phyloP scores from a whole-genome alignment of 2,329 filamentous ascomycete genomes.

The Calonectria pteridis region DNA sequence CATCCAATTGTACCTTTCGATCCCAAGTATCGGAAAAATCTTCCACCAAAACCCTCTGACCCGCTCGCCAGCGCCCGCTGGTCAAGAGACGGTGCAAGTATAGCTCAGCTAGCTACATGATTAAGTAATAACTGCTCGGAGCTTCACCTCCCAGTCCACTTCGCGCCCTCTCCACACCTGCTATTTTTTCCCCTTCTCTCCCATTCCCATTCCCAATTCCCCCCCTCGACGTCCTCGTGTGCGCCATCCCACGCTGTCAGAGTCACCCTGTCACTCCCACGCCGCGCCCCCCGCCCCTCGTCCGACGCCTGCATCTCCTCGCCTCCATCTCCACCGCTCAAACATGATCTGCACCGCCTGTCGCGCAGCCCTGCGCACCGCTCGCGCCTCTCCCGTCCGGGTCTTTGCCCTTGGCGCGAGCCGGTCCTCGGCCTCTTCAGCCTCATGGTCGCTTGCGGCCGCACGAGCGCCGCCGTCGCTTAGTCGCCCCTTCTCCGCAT shows the following conservation, averaged over 20 bases:
- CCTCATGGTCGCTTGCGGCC: slow-evolving; percentile 24
- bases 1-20: neutral
- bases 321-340: neutral
- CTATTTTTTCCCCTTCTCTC: neutral
- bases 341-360: slow-evolving; percentile 44
- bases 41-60: neutral
- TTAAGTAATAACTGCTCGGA: slow-evolving; percentile 18
- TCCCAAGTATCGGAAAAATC: neutral
- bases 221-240: neutral
- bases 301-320: neutral
- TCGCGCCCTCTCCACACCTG: neutral
- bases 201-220: neutral
- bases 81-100: neutral
- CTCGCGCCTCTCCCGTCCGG: slow-evolving; percentile 28
- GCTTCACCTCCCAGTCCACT: neutral
- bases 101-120: slow-evolving; percentile 16
- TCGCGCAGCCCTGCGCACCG: slow-evolving; percentile 40
- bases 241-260: slow-evolving; percentile 3
- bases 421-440: neutral
- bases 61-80: neutral
- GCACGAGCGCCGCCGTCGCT: slow-evolving; percentile 26
- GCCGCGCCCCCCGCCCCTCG: neutral
- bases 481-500: slow-evolving; percentile 16
- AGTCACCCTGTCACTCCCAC: slow-evolving; percentile 1
- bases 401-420: neutral